Conservation (phyloP, 1,139 yeast genomes). For the Blastobotrys serpentis region DNA sequence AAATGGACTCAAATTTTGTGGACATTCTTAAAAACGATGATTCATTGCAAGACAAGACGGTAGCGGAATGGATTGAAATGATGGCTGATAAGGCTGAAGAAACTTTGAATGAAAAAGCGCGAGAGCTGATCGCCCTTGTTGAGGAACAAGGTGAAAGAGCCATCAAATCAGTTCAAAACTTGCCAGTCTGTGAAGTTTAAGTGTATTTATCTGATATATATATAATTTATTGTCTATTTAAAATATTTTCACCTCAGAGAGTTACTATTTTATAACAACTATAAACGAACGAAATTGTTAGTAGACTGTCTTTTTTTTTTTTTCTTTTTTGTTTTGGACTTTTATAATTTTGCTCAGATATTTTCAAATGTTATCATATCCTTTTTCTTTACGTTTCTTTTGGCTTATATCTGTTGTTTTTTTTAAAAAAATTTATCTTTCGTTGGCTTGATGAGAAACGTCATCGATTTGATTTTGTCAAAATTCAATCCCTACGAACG, state of each 20-base stretch:
- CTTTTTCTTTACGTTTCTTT: background rate
- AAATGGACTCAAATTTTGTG: constrained; percentile 5
- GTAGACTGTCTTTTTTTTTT: background rate
- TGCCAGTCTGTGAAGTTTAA: constrained; percentile 19
- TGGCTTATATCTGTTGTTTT: background rate
- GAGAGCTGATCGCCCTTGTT: constrained; percentile 34
- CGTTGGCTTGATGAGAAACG: too few relatives aligned
- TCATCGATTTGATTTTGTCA: too few relatives aligned
- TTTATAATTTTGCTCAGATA: background rate
- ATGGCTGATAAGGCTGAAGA: constrained; percentile 40
- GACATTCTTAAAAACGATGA: constrained; percentile 1
- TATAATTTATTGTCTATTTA: constrained; percentile 1
- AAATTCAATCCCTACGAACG: constrained; percentile 13
- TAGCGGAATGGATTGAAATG: constrained; percentile 64
- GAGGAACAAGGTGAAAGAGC: constrained; percentile 33
- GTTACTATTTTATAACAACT: background rate
- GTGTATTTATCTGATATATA: constrained; percentile 9
- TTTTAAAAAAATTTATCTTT: too few relatives aligned
- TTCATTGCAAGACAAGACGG: constrained; percentile 49
- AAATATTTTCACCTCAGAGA: background rate
- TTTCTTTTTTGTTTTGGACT: background rate
- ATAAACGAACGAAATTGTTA: background rate
- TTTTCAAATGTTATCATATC: too few relatives aligned
- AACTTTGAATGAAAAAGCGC: constrained; percentile 36
- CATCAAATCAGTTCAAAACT: constrained; percentile 23